Evolutionary conservation across 805 yeast genomes (phyloP).

Genomic region (Diddensiella caesifluorescens): DNA sequence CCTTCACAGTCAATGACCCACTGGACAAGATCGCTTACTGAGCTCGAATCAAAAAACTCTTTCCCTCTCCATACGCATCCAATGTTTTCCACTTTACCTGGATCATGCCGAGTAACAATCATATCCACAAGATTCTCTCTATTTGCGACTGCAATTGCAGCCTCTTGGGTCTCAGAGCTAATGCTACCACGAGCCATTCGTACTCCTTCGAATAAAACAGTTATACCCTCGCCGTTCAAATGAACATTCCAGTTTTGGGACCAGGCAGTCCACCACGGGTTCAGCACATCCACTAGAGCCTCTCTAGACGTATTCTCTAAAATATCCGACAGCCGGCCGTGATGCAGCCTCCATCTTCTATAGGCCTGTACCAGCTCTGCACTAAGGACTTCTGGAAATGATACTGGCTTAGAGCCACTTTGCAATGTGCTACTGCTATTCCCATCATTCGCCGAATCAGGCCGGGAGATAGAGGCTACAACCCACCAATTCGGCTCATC

Average conservation of each 20-base stretch:
- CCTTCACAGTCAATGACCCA: conserved; percentile 24
- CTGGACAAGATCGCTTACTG: conserved; percentile 17
- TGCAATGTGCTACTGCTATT: not conserved
- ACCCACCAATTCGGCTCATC: conserved; percentile 31
- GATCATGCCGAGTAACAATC: conserved; percentile 19
- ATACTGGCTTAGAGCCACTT: too few relatives aligned
- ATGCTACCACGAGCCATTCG: conserved; percentile 19
- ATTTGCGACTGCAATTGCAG: conserved; percentile 12
- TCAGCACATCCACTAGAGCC: conserved; percentile 8
- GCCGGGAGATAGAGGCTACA: conserved; percentile 28
- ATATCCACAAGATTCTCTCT: conserved; percentile 18
- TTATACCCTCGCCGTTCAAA: conserved; percentile 17
- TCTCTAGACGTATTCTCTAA: conserved; percentile 3
- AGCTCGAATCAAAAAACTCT: conserved; percentile 4
- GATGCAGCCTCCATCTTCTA: conserved; percentile 32
- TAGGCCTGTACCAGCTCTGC: conserved; percentile 31
- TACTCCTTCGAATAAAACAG: conserved; percentile 12
- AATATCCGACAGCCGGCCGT: conserved; percentile 28
- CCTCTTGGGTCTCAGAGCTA: conserved; percentile 19
- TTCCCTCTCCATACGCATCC: conserved; percentile 22
- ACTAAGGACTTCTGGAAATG: conserved; percentile 30
- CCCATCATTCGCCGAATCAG: conserved; percentile 9
- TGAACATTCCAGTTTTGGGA: conserved; percentile 20
- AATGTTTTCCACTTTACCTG: conserved; percentile 13
- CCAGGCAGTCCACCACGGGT: conserved; percentile 24